Evolutionary conservation across 1,284 basidiomycete genomes (phyloP), one percentile per base, ranked within the genome.

Genomic region (Athelia sp.): DNA sequence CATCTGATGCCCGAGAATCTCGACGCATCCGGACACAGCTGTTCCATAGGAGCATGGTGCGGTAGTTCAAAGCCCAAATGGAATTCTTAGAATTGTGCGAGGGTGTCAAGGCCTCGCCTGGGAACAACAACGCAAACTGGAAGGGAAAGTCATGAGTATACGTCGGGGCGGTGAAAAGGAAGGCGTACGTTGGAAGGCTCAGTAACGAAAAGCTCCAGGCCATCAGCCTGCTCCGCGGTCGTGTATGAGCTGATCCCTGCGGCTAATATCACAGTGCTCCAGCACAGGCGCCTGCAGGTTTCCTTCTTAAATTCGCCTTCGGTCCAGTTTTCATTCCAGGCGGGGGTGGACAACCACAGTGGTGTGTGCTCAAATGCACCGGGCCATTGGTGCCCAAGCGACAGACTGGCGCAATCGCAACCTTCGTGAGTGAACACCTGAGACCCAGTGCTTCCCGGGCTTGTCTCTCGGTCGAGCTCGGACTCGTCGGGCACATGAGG

Each of bases 31-130:
- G 76, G 42, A 82, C 68, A 58, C 87, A 89, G 29, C 75, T 74
- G 61, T 86, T 79, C 85, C 87, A 90, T 26, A 89, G 67, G 15
- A 90, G 65, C 66, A 83, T 81, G 3, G 76, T 72, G 43, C 85
- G 79, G 56, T 82, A 78, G 58, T 84, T 80, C 44, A 89, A 65
- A 15, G 83, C 84, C 85, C 84, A 89, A 15, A 87, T 71, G 2
- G 81, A 83, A 47, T 86, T 78, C 58, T 84, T 84, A 4, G 74
- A 70, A 2, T 75, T 69, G 45, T 70, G 55, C 2, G 50, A 50
- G 29, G 53, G 53, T 17, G 62, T 52, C 22, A 66, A 54, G 14
- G 75, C 72, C 64, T 88, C 85, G 11, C 83, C 86, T 1, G 84
- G 82, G 61, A 88, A 88, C 19, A 88, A 65, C 18, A 89, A 62